Evolutionary conservation across 2,329 filamentous ascomycete genomes (phyloP), one percentile per base, ranked within the genome.

Genomic region (Tolypocladium tropicale): DNA sequence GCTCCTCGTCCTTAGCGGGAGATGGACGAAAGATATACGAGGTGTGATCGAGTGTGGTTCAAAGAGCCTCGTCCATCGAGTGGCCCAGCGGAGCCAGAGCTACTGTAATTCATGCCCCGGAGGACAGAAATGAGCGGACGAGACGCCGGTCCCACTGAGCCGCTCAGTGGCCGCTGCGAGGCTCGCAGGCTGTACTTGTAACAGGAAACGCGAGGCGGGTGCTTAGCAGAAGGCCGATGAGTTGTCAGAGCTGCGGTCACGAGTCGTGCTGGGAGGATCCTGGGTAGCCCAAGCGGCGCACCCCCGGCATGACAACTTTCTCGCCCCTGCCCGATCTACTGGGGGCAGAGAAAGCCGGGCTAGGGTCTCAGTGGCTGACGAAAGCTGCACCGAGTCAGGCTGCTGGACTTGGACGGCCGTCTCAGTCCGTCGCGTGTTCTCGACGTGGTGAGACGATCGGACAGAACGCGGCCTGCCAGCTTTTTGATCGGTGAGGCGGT

Each of bases 261-360:
- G 68, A 63, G 62, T 63, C 67, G 64, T 71, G 68, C 73, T 67
- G 65, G 73, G 72, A 70, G 63, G 64, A 74, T 71, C 74, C 72
- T 65, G 64, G 72, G 60, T 64, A 58, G 57, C 62, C 68, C 65
- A 67, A 70, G 69, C 66, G 68, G 64, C 64, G 67, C 67, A 64
- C 63, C 65, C 69, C 65, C 63, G 67, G 67, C 65, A 67, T 69
- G 67, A 72, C 67, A 72, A 70, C 53, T 21, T n/a, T 70, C 71
- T 69, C 68, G 67, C 68, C 69, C 72, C 72, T 69, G 71, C 71
- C 63, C 64, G 65, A 69, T 67, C 68, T 68, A 63, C 67, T 69
- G 63, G 55, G 53, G 65, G 57, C 58, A 66, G 62, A 66, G 64
- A 67, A 72, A 71, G 68, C 71, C 68, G 67, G 70, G 71, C 70